Percentiles rank a stretch among this genome's conserved stretches.
phyloP scores from a whole-genome alignment of 2,329 filamentous ascomycete species.

The Fusarium coicis region DNA sequence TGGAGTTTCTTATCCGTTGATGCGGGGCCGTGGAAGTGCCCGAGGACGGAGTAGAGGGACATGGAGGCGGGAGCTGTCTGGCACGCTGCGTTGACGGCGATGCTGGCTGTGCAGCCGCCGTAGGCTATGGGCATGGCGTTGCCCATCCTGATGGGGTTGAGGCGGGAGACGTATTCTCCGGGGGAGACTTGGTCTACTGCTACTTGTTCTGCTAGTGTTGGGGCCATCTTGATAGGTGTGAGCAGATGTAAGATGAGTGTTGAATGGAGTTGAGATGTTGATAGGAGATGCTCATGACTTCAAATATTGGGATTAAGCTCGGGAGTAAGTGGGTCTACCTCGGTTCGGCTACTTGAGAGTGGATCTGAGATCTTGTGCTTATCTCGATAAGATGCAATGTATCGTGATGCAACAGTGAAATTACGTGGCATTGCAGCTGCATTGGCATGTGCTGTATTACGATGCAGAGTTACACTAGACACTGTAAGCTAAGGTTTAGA shows the following conservation, averaged over 20 bases:
- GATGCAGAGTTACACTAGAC: not conserved
- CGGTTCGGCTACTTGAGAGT: conserved; percentile 1
- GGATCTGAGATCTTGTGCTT: not conserved
- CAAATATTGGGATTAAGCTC: not conserved
- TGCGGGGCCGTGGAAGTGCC: conserved; percentile 60
- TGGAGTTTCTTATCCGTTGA: conserved; percentile 52
- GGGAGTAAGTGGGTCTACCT: conserved; percentile 6
- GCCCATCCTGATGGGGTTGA: conserved; percentile 46
- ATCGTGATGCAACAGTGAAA: not conserved
- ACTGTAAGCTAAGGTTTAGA: not conserved
- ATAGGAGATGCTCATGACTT: not conserved
- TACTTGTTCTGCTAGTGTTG: conserved; percentile 34
- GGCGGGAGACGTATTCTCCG: conserved; percentile 43
- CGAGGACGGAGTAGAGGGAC: conserved; percentile 58
- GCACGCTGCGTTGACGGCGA: conserved; percentile 55
- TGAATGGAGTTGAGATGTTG: not conserved
- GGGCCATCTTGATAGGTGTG: conserved; percentile 12
- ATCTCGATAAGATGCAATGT: not conserved
- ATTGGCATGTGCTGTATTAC: not conserved
- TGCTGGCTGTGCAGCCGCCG: conserved; percentile 56
- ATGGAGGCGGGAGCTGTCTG: conserved; percentile 51
- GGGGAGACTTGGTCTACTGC: conserved; percentile 34
- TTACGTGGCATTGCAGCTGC: not conserved
- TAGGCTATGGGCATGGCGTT: conserved; percentile 53
- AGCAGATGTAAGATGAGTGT: not conserved